Conservation (phyloP, 2,329 filamentous ascomycete species). For the Aureobasidium pullulans region DNA sequence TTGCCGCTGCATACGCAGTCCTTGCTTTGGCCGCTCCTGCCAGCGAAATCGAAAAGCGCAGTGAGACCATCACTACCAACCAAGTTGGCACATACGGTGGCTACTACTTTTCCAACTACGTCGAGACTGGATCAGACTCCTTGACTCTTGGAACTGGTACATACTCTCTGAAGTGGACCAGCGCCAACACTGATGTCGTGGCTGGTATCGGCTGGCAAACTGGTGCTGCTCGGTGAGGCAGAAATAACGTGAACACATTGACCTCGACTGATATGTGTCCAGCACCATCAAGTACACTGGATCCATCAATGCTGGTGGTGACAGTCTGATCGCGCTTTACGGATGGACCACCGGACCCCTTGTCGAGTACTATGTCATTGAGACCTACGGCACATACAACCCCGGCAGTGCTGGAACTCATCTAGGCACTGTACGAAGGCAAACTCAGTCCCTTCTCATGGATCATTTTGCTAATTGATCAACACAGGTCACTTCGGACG, state of each 20-base stretch:
- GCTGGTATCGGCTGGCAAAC: constrained; percentile 54
- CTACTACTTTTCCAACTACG: constrained; percentile 16
- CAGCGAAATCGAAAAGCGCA: constrained; percentile 4
- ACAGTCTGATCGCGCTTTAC: constrained; percentile 50
- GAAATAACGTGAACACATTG: too few relatives aligned
- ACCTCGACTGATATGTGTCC: not conserved
- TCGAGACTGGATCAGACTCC: constrained; percentile 13
- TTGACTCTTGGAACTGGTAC: constrained; percentile 13
- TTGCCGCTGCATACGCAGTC: not conserved
- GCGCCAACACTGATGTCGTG: constrained; percentile 31
- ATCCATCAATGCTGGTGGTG: constrained; percentile 41
- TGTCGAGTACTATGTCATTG: constrained; percentile 55
- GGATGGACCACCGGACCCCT: constrained; percentile 49
- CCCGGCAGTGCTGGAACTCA: constrained; percentile 32
- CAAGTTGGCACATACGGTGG: constrained; percentile 12
- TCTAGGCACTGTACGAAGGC: constrained; percentile 38
- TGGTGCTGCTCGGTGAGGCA: constrained; percentile 40
- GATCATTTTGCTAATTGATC: not conserved
- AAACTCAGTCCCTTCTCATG: too few relatives aligned
- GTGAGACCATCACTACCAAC: constrained; percentile 11
- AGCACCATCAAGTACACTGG: constrained; percentile 46
- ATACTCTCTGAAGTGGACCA: constrained; percentile 14
- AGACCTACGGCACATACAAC: constrained; percentile 44
- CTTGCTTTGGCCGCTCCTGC: not conserved
- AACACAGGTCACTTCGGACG: constrained; percentile 39